These are phyloP conservation scores for Pseudocercospora eumusae DNA, from an alignment of 2,329 filamentous ascomycete species.

Conservation along the genomic window DNA sequence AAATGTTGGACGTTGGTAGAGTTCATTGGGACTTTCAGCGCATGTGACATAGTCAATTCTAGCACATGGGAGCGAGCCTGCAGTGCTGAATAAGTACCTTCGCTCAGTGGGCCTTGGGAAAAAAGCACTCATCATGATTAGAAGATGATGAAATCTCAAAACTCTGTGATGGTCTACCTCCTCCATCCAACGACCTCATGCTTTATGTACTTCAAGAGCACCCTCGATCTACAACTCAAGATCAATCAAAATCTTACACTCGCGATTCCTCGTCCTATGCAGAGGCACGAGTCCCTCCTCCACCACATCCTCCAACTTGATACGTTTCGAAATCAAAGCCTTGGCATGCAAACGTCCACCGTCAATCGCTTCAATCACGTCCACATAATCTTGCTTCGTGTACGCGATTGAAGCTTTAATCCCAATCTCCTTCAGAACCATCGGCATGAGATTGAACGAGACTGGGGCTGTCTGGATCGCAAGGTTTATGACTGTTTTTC, in stretches of 20 bases:
- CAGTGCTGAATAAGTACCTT: too few species aligned
- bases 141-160: too few species aligned
- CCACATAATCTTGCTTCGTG: slow-evolving; percentile 9
- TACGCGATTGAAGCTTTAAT: slow-evolving; percentile 13
- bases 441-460: slow-evolving; percentile 10
- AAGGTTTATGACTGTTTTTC: slow-evolving; percentile 11
- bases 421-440: slow-evolving; percentile 11
- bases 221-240: slow-evolving; percentile 4
- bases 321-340: slow-evolving; percentile 15
- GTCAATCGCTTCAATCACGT: slow-evolving; percentile 14
- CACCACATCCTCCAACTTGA: slow-evolving; percentile 17
- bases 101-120: too few species aligned
- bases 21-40: too few species aligned
- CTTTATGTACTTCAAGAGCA: too few species aligned
- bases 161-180: too few species aligned
- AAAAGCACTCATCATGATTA: too few species aligned
- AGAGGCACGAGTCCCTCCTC: slow-evolving; percentile 10
- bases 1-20: too few species aligned
- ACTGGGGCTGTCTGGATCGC: not conserved
- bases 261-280: slow-evolving; percentile 11
- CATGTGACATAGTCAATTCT: too few species aligned
- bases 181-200: too few species aligned
- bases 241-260: slow-evolving; percentile 20
- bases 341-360: slow-evolving; percentile 9
- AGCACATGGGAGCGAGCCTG: too few species aligned